A percentile compares a stretch with the other conserved stretches of the same genome.
Evolutionary conservation across 441 rosid genomes (phyloP).

Genomic region (Omphalea diandra): DNA sequence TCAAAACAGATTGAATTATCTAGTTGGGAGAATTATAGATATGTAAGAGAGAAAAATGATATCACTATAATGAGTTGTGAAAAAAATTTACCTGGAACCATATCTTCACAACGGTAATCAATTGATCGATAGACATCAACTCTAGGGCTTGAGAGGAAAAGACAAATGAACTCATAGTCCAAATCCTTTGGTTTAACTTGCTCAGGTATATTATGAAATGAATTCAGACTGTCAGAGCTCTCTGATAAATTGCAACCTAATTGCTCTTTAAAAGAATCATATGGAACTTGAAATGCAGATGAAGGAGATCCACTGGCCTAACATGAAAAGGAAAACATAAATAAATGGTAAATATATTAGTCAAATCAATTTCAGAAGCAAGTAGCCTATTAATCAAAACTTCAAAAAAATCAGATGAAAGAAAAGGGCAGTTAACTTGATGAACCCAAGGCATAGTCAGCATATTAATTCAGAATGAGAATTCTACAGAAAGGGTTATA

Average conservation of each 20-base stretch:
- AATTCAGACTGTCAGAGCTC: constrained; percentile 27
- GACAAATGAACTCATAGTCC: constrained; percentile 78
- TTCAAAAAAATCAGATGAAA: not conserved
- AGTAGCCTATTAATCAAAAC: constrained; percentile 3
- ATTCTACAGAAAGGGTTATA: not conserved
- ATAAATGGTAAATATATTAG: not conserved
- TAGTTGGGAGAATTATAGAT: not conserved
- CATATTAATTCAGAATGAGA: too few species aligned
- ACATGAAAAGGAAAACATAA: constrained; percentile 33
- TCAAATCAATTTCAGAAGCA: not conserved
- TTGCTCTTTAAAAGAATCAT: constrained; percentile 65
- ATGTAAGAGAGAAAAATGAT: not conserved
- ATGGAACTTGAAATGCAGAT: constrained; percentile 75
- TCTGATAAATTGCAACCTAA: constrained; percentile 30
- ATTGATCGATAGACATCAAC: constrained; percentile 80
- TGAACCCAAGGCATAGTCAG: constrained; percentile 1
- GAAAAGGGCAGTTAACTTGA: not conserved
- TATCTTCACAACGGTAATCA: constrained; percentile 85
- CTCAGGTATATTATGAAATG: constrained; percentile 36
- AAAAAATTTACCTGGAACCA: constrained; percentile 61
- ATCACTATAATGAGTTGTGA: not conserved
- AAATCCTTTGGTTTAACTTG: constrained; percentile 51
- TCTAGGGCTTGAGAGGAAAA: constrained; percentile 78
- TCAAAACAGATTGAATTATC: not conserved
- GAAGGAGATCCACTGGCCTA: constrained; percentile 92